These are phyloP conservation scores for Fusarium pilosicola DNA, from an alignment of 2,329 filamentous ascomycete species.

Conservation along the genomic window DNA sequence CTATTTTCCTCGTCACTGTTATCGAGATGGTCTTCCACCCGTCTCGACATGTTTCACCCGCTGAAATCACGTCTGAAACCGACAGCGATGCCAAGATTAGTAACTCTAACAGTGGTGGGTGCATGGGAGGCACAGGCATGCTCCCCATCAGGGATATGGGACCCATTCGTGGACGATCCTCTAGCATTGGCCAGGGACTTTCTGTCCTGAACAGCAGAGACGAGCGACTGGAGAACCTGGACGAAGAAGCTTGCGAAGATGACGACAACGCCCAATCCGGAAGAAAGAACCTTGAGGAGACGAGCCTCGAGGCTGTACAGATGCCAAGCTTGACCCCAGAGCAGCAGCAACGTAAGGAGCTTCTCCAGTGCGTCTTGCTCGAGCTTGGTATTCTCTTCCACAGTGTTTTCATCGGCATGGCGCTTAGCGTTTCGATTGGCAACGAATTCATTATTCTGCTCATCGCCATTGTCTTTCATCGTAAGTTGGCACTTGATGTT, in stretches of 20 bases:
- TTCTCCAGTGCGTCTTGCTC: conserved; percentile 80
- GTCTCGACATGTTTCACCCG: conserved; percentile 46
- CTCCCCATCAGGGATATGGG: conserved; percentile 49
- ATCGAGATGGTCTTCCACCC: conserved; percentile 77
- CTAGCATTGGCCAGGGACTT: conserved; percentile 49
- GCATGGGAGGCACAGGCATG: conserved; percentile 43
- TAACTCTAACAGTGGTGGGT: conserved; percentile 29
- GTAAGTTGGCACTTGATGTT: conserved; percentile 34
- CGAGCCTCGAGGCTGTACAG: conserved; percentile 39
- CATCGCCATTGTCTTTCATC: conserved; percentile 82
- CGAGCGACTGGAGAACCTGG: conserved; percentile 20
- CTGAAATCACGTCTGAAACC: conserved; percentile 7
- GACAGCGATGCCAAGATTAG: not conserved
- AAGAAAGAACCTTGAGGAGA: conserved; percentile 38
- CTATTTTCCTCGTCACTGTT: conserved; percentile 80
- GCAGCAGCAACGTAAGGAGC: conserved; percentile 69
- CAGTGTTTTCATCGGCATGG: conserved; percentile 86
- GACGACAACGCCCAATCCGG: conserved; percentile 16
- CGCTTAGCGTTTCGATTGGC: conserved; percentile 79
- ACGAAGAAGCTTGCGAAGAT: conserved; percentile 28
- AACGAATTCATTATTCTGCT: conserved; percentile 82
- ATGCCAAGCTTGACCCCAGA: conserved; percentile 54
- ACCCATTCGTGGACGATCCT: conserved; percentile 47
- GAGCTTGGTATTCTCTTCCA: conserved; percentile 75
- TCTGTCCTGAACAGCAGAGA: conserved; percentile 44